phyloP scores from a whole-genome alignment of 768 basidiomycete species.

The Tulasnella sp. region DNA sequence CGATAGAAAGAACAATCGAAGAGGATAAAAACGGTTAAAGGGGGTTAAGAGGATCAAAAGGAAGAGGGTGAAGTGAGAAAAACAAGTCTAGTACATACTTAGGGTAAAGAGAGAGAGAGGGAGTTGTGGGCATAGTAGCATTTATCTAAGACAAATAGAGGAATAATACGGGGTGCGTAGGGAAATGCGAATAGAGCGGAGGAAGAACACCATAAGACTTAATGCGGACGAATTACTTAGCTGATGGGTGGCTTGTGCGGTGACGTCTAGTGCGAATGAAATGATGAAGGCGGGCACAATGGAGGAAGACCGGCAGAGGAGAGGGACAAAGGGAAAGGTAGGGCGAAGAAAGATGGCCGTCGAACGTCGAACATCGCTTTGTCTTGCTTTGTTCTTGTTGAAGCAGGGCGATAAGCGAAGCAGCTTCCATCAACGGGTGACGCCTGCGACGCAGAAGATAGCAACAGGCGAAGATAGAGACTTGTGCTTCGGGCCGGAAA shows the following conservation, averaged over 20 bases:
- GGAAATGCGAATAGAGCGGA: not conserved
- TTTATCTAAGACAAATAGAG: constrained; percentile 4
- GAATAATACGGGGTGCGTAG: not conserved
- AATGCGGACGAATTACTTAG: not conserved
- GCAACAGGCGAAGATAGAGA: not conserved
- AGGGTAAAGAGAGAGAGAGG: not conserved
- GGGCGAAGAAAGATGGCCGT: not conserved
- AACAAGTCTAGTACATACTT: not conserved
- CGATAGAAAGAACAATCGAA: not conserved
- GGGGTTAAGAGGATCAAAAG: not conserved
- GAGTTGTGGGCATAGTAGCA: not conserved
- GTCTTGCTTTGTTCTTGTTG: not conserved
- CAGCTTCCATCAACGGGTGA: not conserved
- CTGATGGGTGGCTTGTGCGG: not conserved
- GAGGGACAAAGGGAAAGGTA: not conserved
- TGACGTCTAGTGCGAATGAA: not conserved
- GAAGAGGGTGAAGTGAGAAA: not conserved
- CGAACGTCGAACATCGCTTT: not conserved
- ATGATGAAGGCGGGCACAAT: not conserved
- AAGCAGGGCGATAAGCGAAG: not conserved
- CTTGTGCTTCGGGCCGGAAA: not conserved
- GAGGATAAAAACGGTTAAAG: constrained; percentile 1
- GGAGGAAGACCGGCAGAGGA: not conserved
- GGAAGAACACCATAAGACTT: not conserved
- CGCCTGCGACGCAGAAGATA: not conserved